These are phyloP conservation scores for Saururus chinensis DNA, from an alignment of 164 flowering plant genomes.

Conservation along the genomic window DNA sequence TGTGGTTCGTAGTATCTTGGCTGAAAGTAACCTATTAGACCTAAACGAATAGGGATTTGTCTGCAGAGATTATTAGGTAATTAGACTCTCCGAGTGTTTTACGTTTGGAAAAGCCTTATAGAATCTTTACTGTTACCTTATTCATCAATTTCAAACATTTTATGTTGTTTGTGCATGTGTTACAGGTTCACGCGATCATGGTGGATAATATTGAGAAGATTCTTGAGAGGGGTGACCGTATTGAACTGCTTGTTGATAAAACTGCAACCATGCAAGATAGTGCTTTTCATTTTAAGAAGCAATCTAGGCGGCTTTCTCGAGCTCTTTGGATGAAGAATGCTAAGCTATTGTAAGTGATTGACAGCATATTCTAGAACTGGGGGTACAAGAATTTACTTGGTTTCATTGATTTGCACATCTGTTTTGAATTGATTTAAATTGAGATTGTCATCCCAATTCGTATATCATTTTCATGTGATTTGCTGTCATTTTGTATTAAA, in stretches of 20 bases:
- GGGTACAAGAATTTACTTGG: too few species aligned
- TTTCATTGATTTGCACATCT: too few species aligned
- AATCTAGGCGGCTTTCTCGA: constrained; percentile 74
- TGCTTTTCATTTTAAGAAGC: constrained; percentile 90
- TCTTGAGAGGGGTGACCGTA: constrained; percentile 87
- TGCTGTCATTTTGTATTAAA: not conserved
- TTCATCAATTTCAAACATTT: not conserved
- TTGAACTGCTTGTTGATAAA: constrained; percentile 95
- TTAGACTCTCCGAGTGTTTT: too few species aligned
- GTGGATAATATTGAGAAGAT: constrained; percentile 97
- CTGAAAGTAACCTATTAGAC: too few species aligned
- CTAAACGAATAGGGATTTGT: too few species aligned
- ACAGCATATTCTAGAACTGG: too few species aligned
- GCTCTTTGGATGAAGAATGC: constrained; percentile 98
- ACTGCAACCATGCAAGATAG: constrained; percentile 95
- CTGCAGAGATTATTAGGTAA: too few species aligned
- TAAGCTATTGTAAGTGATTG: constrained; percentile 69
- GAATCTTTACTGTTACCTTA: too few species aligned
- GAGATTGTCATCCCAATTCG: too few species aligned
- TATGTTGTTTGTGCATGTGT: not conserved
- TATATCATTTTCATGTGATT: not conserved
- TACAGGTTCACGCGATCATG: constrained; percentile 88
- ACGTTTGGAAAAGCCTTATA: too few species aligned
- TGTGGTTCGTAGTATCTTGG: too few species aligned
- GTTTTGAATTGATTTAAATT: too few species aligned